A percentile compares a stretch with the other conserved stretches of the same genome.
Evolutionary conservation across 1,139 yeast genomes (phyloP).

Genomic region (Suhomyces guaymorum): DNA sequence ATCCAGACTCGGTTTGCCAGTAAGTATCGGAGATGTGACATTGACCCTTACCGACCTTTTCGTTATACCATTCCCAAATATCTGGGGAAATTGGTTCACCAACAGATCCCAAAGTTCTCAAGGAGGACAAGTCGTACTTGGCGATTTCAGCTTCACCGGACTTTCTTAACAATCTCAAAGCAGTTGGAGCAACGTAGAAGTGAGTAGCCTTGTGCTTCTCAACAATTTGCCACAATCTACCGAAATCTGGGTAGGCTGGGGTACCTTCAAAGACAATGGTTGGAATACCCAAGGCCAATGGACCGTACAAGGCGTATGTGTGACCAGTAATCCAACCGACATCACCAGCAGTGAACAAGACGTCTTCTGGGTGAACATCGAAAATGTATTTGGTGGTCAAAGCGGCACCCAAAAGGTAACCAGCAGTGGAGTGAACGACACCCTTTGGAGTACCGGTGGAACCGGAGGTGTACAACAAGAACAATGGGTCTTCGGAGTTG

Average conservation of each 20-base stretch:
- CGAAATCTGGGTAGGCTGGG: constrained; percentile 95
- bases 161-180: constrained; percentile 90
- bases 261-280: constrained; percentile 96
- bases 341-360: constrained; percentile 95
- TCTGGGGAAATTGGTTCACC: constrained; percentile 99
- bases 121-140: constrained; percentile 83
- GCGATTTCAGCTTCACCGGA: constrained; percentile 85
- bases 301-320: constrained; percentile 94
- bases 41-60: constrained; percentile 83
- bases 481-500: constrained; percentile 88
- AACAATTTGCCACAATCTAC: constrained; percentile 96
- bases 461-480: constrained; percentile 92
- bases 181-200: constrained; percentile 98
- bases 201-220: constrained; percentile 93
- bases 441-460: constrained; percentile 99
- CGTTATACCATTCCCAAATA: constrained; percentile 98
- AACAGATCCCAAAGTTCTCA: constrained; percentile 95
- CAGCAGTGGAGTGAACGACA: constrained; percentile 93
- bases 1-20: constrained; percentile 99
- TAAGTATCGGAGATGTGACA: constrained; percentile 92
- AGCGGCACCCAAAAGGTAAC: constrained; percentile 92
- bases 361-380: constrained; percentile 86
- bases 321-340: constrained; percentile 99
- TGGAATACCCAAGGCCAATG: constrained; percentile 84
- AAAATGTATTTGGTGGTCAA: constrained; percentile 91